phyloP scores from a whole-genome alignment of 2,329 filamentous ascomycete genomes.

The Sphaerulina populicola region DNA sequence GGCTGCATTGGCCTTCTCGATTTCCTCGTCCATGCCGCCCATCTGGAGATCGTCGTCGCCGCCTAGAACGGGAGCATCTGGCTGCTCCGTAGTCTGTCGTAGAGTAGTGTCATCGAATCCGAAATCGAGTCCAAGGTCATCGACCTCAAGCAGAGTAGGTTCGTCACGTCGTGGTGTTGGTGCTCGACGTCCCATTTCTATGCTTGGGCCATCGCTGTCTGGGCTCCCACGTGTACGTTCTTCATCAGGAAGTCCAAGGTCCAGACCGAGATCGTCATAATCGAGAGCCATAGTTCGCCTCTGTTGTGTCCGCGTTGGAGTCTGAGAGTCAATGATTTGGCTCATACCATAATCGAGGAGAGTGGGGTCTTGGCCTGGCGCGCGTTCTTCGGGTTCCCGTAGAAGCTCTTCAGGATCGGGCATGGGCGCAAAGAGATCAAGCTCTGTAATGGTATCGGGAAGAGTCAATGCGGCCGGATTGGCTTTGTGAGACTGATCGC shows the following conservation, averaged over 20 bases:
- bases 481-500: conserved; percentile 63
- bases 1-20: conserved; percentile 36
- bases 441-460: conserved; percentile 85
- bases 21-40: conserved; percentile 36
- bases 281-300: conserved; percentile 40
- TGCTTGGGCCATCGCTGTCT: conserved; percentile 42
- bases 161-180: conserved; percentile 53
- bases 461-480: conserved; percentile 81
- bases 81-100: conserved; percentile 14
- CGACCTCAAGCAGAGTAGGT: conserved; percentile 49
- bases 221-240: conserved; percentile 32
- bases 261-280: conserved; percentile 53
- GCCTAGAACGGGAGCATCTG: conserved; percentile 20
- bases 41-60: conserved; percentile 37
- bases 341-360: conserved; percentile 55
- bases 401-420: conserved; percentile 81
- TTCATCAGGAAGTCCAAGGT: conserved; percentile 50
- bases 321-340: conserved; percentile 56
- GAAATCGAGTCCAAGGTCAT: conserved; percentile 46
- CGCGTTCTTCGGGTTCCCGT: conserved; percentile 25
- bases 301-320: conserved; percentile 23
- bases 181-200: conserved; percentile 87
- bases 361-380: conserved; percentile 36
- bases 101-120: conserved; percentile 32
- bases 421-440: conserved; percentile 69